Base-by-base conservation (phyloP, 2,329 filamentous ascomycete genomes). In the Paraconiothyrium brasiliense region DNA sequence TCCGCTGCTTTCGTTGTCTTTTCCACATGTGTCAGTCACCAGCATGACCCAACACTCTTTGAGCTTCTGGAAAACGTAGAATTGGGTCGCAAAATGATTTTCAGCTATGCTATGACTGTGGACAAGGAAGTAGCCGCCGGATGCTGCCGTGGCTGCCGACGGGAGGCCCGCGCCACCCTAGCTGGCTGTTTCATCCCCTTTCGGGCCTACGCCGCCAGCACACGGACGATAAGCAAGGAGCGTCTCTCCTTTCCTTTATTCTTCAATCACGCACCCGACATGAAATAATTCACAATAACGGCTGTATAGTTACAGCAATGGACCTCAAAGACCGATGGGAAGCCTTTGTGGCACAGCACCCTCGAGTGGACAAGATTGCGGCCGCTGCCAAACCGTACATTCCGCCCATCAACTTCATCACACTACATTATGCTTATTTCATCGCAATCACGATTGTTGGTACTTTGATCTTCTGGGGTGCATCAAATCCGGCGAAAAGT, bases 331-430 rank as follows among this genome's bases (percentile, higher is more conserved):
- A 59, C 16, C 37, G 39, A 52, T 60, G 57, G 60, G 52, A 57
- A 1, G 46, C 34, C 32, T 63, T 52, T 34, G 30, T 34, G 10
- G 46, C 47, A 1, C 14, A 51, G 46, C 60, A 62, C 51, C 56
- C 60, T 14, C 47, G 34, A 2, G 35, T 58, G 32, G 50, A 58
- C 22, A 27, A 35, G n/a, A 16, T 57, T 32, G 56, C 44, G 24
- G 48, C 49, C 48, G 56, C 49, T 35, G 22, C 50, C 27, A 64
- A 63, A 51, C 67, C 64, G 4, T 70, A 68, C 54, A 58, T 63
- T 58, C 67, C 67, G 46, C 67, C 67, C 54, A 50, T 67, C 13
- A 70, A 70, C 60, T 70, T 70, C 62, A 70, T 70, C 51, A 70
- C 67, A 41, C 10, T 70, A 14, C 67, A 70, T 55, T 70, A 70